Conservation (phyloP, 306 rosid genomes). For the Quercus bicolor region DNA sequence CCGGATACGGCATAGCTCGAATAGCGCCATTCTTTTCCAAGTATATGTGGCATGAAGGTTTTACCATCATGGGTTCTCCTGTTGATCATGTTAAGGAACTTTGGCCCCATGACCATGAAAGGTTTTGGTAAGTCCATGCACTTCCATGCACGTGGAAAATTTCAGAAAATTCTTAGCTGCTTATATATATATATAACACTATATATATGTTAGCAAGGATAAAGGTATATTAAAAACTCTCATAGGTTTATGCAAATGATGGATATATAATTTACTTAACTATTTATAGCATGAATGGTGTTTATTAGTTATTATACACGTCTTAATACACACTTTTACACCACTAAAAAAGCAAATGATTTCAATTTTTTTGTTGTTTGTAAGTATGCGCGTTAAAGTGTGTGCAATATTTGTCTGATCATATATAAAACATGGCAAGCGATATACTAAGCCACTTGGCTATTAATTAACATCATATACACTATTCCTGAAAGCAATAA, state of each 20-base stretch:
- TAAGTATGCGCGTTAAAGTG: too few species aligned
- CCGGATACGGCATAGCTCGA: constrained; percentile 68
- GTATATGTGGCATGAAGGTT: constrained; percentile 89
- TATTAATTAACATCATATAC: too few species aligned
- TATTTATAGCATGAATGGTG: too few species aligned
- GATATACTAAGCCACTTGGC: too few species aligned
- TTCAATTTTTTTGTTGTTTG: too few species aligned
- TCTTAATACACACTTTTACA: too few species aligned
- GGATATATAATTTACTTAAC: too few species aligned
- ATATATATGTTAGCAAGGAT: neutral
- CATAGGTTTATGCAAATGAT: neutral
- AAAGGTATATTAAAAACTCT: neutral
- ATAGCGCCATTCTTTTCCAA: constrained; percentile 60
- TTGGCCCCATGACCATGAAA: constrained; percentile 55
- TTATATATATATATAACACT: neutral
- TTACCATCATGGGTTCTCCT: constrained; percentile 67
- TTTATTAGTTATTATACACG: too few species aligned
- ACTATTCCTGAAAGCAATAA: too few species aligned
- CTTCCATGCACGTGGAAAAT: constrained; percentile 48
- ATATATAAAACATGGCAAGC: too few species aligned
- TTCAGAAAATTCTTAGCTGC: neutral
- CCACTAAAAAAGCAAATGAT: too few species aligned
- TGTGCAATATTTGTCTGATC: too few species aligned
- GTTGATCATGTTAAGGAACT: constrained; percentile 46
- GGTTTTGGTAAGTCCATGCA: constrained; percentile 70